Conservation (phyloP, 768 basidiomycete genomes). For the Boletus huronensis region DNA sequence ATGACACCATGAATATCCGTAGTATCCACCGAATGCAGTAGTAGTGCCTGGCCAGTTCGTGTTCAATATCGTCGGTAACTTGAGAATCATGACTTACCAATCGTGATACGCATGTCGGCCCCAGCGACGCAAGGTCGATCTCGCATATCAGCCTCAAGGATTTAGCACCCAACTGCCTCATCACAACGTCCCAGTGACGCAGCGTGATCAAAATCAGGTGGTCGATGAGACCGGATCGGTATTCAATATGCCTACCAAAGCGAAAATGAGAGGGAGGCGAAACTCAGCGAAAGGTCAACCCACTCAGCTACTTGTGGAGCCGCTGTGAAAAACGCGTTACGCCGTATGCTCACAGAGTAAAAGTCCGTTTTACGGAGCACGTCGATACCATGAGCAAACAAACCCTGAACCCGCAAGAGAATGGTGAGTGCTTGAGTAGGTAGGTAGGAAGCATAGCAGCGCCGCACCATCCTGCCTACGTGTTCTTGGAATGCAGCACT, state of each 20-base stretch:
- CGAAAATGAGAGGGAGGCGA: slow-evolving; percentile 5
- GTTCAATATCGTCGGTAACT: slow-evolving; percentile 13
- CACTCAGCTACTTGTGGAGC: slow-evolving; percentile 87
- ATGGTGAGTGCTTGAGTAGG: slow-evolving; percentile 11
- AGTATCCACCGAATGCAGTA: slow-evolving; percentile 62
- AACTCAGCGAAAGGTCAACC: slow-evolving; percentile 31
- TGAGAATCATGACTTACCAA: slow-evolving; percentile 45
- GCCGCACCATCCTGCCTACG: slow-evolving; percentile 85
- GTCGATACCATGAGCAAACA: slow-evolving; percentile 94
- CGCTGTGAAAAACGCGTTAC: slow-evolving; percentile 80
- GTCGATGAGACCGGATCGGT: slow-evolving; percentile 62
- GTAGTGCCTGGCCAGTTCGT: slow-evolving; percentile 39
- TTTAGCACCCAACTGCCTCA: slow-evolving; percentile 75
- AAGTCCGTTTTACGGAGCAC: slow-evolving; percentile 92
- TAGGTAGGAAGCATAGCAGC: neutral
- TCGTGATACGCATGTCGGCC: slow-evolving; percentile 45
- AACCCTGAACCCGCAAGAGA: slow-evolving; percentile 48
- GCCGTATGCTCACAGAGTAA: slow-evolving; percentile 83
- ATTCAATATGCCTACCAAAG: slow-evolving; percentile 65
- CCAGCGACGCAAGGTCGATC: slow-evolving; percentile 52
- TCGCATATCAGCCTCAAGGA: slow-evolving; percentile 69
- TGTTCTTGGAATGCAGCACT: slow-evolving; percentile 98
- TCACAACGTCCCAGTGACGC: slow-evolving; percentile 84
- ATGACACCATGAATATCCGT: slow-evolving; percentile 80
- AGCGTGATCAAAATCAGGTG: slow-evolving; percentile 73